Base-by-base conservation (phyloP, 768 basidiomycete genomes). In the Chalciporus sphaerocephalus region DNA sequence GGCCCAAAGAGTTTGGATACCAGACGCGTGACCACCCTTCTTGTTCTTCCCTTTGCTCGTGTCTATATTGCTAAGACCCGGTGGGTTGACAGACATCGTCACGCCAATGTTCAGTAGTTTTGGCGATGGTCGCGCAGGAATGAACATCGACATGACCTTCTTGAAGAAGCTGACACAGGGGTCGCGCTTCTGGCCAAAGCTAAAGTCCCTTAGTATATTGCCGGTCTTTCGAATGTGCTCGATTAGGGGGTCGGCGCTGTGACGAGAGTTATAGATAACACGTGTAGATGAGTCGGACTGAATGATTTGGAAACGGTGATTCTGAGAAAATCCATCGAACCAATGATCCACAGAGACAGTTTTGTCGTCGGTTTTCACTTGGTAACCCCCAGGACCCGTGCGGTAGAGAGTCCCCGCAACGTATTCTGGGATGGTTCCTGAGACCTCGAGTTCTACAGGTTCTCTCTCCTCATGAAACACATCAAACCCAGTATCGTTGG, bases 261-360 rank as follows among this genome's bases (percentile, higher is more conserved):
- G 55, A 47, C 64, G 68, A 24, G 63, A 69, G 30, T 60, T 61
- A 52, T 72, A 72, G 23, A 59, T 42, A 23, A 71, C 67, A 1
- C 54, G 62, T 5, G 62, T 54, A 13, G 51, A 33, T 2, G 21
- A 17, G 16, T 45, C 56, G 0, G 60, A 44, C 34, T 65, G 52
- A 21, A 56, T 50, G 54, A 72, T 69, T 44, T 69, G 64, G 54
- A 72, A 72, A 39, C 66, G 64, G 47, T 72, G 69, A 52, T 64
- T 64, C 49, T 68, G 60, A 15, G 65, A 61, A 38, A 73, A 63
- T 21, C 71, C 71, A 40, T 72, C 71, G 43, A 72, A 72, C 71
- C 70, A 69, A 39, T 71, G 71, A 38, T 62, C 53, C 6, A 65
- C 35, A 13, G 68, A 58, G 17, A 59, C 50, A 3, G 56, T 61